Conservation (phyloP, 441 rosid genomes). For the Jatropha podagrica region DNA sequence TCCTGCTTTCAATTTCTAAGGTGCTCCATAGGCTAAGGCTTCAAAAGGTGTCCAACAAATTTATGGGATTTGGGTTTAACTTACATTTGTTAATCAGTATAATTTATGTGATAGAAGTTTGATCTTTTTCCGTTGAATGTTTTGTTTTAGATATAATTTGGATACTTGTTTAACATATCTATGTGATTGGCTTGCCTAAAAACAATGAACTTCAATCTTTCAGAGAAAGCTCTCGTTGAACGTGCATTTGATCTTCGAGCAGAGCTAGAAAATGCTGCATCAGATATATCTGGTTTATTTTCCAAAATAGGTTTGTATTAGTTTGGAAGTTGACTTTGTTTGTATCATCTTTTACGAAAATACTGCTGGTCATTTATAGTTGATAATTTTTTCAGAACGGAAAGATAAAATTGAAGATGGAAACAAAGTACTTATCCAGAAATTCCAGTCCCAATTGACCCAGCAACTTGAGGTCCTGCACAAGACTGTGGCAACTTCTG, state of each 20-base stretch:
- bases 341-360: constrained; percentile 38
- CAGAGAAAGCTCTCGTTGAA: constrained; percentile 89
- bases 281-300: constrained; percentile 84
- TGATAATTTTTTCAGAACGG: constrained; percentile 57
- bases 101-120: neutral
- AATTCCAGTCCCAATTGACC: constrained; percentile 75
- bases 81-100: neutral
- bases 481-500: constrained; percentile 81
- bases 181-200: neutral
- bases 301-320: constrained; percentile 77
- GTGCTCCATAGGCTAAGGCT: neutral
- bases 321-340: constrained; percentile 16
- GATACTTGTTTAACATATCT: neutral
- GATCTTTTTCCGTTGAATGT: neutral
- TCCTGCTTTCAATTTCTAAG: neutral
- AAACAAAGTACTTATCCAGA: constrained; percentile 71
- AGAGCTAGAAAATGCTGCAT: constrained; percentile 84
- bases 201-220: constrained; percentile 19
- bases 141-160: neutral
- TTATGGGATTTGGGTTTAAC: neutral
- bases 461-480: constrained; percentile 80
- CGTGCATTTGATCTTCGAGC: constrained; percentile 82
- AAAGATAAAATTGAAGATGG: constrained; percentile 94
- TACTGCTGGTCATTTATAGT: constrained; percentile 15
- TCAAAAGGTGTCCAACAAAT: neutral